Evolutionary conservation across 495 filamentous ascomycete species (phyloP), one percentile per base, ranked within the genome.

Genomic region (Lophium mytilinum): DNA sequence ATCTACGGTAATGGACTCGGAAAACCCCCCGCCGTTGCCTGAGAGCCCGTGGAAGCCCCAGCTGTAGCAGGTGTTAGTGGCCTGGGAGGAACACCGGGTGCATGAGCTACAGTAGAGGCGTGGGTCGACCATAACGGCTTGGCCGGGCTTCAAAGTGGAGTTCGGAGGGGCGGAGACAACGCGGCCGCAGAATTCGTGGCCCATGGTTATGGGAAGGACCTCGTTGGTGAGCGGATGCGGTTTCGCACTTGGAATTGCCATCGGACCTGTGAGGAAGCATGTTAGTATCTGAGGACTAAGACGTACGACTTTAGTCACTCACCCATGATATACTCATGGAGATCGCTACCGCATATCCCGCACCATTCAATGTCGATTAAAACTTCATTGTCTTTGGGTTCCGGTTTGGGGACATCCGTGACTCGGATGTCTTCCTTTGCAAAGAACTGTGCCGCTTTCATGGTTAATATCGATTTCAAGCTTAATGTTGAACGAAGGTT

Each of bases 281-380:
- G 24, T 30, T 9, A 4, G 15, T 9, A 10, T 42, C 9, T 41
- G 39, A 41, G 19, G 4, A 19, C 3, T 10, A 10, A 3, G 18
- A 19, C 10, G 10, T 4, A 3, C 10, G 21, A 21, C 19, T 4
- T 36, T 18, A 10, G 1, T 6, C 21, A 9, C 47, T 1, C 6
- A 58, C 62, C 62, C 10, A 50, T 52, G 12, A 67, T 46, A 41
- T 69, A 69, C 43, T 69, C 66, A 46, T 66, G 64, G 9, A 69
- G 61, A 52, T 69, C 66, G 37, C 51, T 56, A 15, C 66, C 66
- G 49, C 66, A 69, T 7, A 69, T 66, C 10, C 66, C 66, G 42
- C 55, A 60, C 61, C 61, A 69, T 34, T 61, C 66, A 46, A 63
- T 57, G 0, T 55, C 53, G 21, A 69, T 49, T 10, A 66, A 53